A percentile compares a stretch with the other conserved stretches of the same genome.
Conservation (phyloP, 306 rosid genomes). For the Benincasa hispida region DNA sequence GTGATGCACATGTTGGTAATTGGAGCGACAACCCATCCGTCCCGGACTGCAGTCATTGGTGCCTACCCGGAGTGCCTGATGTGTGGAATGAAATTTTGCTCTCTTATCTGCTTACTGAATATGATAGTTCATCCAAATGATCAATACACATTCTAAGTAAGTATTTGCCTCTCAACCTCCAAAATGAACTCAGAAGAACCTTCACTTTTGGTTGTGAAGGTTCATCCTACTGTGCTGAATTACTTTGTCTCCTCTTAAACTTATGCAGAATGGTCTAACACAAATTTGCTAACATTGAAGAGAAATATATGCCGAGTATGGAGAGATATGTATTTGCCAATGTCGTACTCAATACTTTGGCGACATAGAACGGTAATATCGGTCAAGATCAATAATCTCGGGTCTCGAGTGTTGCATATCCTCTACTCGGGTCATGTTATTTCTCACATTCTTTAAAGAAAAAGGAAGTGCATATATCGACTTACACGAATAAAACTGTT, state of each 20-base stretch:
- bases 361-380: background rate
- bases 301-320: background rate
- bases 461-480: background rate
- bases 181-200: background rate
- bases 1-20: constrained; percentile 74
- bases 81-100: constrained; percentile 88
- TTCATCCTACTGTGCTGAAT: background rate
- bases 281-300: background rate
- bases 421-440: background rate
- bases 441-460: background rate
- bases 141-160: constrained; percentile 5
- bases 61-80: constrained; percentile 97
- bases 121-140: constrained; percentile 8
- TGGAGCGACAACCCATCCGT: constrained; percentile 76
- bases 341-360: background rate
- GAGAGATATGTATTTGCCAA: background rate
- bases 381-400: background rate
- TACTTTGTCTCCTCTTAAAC: background rate
- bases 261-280: background rate
- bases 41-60: constrained; percentile 96
- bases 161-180: background rate
- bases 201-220: background rate
- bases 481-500: background rate
- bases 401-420: background rate
- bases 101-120: constrained; percentile 28